These are phyloP conservation scores for Juglanconis oblonga DNA, from an alignment of 2,329 filamentous ascomycete genomes.

Conservation along the genomic window DNA sequence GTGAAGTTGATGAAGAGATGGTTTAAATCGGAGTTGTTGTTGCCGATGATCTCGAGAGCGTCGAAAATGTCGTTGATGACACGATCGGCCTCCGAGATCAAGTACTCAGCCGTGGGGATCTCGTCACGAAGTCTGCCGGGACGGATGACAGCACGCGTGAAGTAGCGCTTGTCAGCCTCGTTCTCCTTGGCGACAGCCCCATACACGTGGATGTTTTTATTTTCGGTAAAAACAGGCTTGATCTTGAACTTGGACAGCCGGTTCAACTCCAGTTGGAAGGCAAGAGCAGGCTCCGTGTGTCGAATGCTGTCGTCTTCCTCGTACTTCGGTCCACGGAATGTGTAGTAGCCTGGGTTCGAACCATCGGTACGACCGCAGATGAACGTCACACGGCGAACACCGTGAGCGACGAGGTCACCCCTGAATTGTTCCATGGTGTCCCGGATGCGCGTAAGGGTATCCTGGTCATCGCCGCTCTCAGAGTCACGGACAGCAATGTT, in stretches of 20 bases:
- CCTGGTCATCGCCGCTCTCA: slow-evolving; percentile 77
- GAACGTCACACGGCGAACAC: slow-evolving; percentile 88
- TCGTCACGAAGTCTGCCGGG: slow-evolving; percentile 93
- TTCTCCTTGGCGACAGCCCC: slow-evolving; percentile 93
- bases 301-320: slow-evolving; percentile 92
- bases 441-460: slow-evolving; percentile 73
- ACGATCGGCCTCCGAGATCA: slow-evolving; percentile 94
- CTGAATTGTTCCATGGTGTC: slow-evolving; percentile 77
- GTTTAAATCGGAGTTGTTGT: slow-evolving; percentile 98
- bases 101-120: slow-evolving; percentile 96
- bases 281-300: slow-evolving; percentile 92
- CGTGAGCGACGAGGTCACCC: slow-evolving; percentile 76
- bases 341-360: slow-evolving; percentile 95
- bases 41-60: slow-evolving; percentile 95
- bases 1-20: slow-evolving; percentile 99
- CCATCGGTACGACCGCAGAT: slow-evolving; percentile 94
- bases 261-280: slow-evolving; percentile 96
- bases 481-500: slow-evolving; percentile 90
- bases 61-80: slow-evolving; percentile 98
- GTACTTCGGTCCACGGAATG: slow-evolving; percentile 90
- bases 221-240: slow-evolving; percentile 97
- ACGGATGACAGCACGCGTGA: slow-evolving; percentile 91
- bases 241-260: slow-evolving; percentile 96
- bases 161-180: slow-evolving; percentile 97
- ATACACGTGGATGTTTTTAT: slow-evolving; percentile 98